Evolutionary conservation across 257 asterid genomes (phyloP).

Genomic region (Scutellaria minor): DNA sequence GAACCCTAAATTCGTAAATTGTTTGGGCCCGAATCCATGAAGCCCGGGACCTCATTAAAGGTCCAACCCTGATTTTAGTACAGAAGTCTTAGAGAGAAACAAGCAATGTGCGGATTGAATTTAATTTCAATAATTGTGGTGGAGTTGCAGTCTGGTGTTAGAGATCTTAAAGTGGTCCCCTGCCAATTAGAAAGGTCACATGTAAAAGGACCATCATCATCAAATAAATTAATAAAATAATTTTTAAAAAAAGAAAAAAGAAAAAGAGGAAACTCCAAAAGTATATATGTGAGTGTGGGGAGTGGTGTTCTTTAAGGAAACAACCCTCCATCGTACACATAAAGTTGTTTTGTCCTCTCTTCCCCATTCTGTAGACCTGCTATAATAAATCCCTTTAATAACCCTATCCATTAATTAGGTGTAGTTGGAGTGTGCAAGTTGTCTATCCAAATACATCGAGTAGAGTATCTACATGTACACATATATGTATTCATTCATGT

Average conservation of each 20-base stretch:
- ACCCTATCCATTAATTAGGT: slow-evolving; percentile 12
- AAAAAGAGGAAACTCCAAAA: neutral
- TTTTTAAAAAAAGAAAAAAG: neutral
- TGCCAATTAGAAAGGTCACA: slow-evolving; percentile 30
- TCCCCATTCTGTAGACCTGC: neutral
- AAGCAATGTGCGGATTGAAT: slow-evolving; percentile 28
- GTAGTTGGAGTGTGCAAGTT: no score
- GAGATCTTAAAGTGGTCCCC: slow-evolving; percentile 47
- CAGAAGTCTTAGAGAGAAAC: slow-evolving; percentile 18
- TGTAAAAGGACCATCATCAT: slow-evolving; percentile 10
- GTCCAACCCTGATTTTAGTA: no score
- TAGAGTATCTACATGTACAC: no score
- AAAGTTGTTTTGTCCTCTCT: slow-evolving; percentile 38
- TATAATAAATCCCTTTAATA: neutral
- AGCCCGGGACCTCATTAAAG: no score
- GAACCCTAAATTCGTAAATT: no score
- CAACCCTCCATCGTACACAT: slow-evolving; percentile 28
- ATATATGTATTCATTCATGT: no score
- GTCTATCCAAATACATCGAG: no score
- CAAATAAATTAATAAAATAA: neutral
- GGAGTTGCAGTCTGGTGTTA: neutral
- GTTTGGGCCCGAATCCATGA: no score
- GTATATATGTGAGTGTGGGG: slow-evolving; percentile 19
- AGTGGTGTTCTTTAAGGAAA: slow-evolving; percentile 47
- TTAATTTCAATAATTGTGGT: slow-evolving; percentile 10